Evolutionary conservation across 1,284 basidiomycete species (phyloP).

Genomic region (Grifola frondosa): DNA sequence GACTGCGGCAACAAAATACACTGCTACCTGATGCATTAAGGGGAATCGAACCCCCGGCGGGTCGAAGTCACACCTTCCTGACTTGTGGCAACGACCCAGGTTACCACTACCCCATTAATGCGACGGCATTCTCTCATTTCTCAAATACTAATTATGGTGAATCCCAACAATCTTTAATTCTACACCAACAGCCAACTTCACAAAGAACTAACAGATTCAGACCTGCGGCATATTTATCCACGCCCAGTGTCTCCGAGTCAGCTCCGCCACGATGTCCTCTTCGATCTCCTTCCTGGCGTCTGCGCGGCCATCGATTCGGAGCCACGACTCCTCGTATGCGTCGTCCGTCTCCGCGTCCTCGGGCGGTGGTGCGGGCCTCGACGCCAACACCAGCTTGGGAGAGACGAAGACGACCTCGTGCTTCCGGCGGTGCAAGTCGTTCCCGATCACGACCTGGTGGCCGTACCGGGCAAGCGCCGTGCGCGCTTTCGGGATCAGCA

Average conservation of each 20-base stretch:
- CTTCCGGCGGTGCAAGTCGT: constrained; percentile 89
- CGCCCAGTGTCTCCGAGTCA: constrained; percentile 69
- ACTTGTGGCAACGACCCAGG: too few species aligned
- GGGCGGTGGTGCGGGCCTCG: constrained; percentile 1
- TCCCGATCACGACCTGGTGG: constrained; percentile 96
- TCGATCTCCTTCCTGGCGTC: constrained; percentile 80
- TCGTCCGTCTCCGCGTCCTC: constrained; percentile 21
- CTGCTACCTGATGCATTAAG: too few species aligned
- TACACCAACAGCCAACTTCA: too few species aligned
- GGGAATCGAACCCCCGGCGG: too few species aligned
- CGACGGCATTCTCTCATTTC: too few species aligned
- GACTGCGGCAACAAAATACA: too few species aligned
- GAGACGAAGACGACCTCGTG: constrained; percentile 88
- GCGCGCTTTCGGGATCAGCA: constrained; percentile 90
- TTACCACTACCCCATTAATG: too few species aligned
- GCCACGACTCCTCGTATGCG: constrained; percentile 72
- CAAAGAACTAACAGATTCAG: too few species aligned
- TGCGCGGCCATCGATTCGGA: constrained; percentile 57
- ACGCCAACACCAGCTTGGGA: constrained; percentile 9
- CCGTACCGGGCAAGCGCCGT: constrained; percentile 90
- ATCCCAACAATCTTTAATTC: too few species aligned
- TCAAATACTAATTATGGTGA: too few species aligned
- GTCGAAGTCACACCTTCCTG: too few species aligned
- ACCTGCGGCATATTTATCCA: constrained; percentile 54
- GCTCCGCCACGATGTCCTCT: constrained; percentile 82